Base-by-base conservation (phyloP, 2,329 filamentous ascomycete species). In the Microdochium paspali region DNA sequence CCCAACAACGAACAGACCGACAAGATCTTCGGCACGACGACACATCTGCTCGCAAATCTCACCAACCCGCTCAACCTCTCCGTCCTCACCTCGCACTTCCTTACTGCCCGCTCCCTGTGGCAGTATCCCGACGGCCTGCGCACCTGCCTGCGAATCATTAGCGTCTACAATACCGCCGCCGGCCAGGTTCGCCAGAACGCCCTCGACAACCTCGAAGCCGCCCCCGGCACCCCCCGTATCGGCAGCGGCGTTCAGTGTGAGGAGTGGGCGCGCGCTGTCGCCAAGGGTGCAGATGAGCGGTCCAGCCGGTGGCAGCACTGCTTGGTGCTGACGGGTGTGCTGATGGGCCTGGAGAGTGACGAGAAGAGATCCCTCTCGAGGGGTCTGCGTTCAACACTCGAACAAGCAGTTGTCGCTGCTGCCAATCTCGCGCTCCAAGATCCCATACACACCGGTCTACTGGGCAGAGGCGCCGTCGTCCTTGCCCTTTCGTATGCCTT, bases 231-330 rank as follows among this genome's bases (percentile, higher is more conserved):
- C 49, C 58, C 55, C 26, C 60, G 49, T 18, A 52, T 60, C n/a
- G 69, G 70, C 10, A 67, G 71, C 46, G 71, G 68, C 3, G 51
- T 80, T 9, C 51, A 60, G 24, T 70, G 70, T 53, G 74, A 79
- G 45, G 69, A 67, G 21, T 83, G 79, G 79, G 68, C 76, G 9
- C 69, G 72, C 20, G 76, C 76, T 1, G 71, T 82, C 3, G 71
- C 74, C 40, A 74, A 74, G 55, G 79, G 79, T 30, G 71, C 76
- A 10, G 78, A 82, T 47, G 74, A 74, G 26, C 71, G 73, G 42
- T 80, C 80, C 15, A 75, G 73, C 24, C 72, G 87, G 58, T 95
- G 89, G 89, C 84, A 89, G 63, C 90, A 95, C 63, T 66, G 90
- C 25, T 71, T 95, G n/a, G 76, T 90, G 4, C 76, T 95, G 9